Evolutionary conservation across 1,284 basidiomycete species (phyloP).

Genomic region (Abortiporus biennis): DNA sequence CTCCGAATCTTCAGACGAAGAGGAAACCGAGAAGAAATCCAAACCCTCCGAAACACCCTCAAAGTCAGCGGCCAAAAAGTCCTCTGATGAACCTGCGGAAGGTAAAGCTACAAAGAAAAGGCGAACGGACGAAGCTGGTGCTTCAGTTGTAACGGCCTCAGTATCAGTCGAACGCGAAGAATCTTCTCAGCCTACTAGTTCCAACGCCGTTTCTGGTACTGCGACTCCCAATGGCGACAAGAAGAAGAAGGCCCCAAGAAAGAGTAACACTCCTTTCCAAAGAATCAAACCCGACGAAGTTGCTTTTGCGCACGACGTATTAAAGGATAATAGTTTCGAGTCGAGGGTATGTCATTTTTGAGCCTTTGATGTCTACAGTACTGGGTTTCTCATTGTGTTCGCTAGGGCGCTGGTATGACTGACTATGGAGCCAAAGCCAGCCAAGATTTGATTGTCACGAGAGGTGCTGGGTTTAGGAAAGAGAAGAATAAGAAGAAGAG

Average conservation of each 20-base stretch:
- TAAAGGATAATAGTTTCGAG: slow-evolving; percentile 82
- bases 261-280: slow-evolving; percentile 66
- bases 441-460: slow-evolving; percentile 86
- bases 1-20: slow-evolving; percentile 13
- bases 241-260: slow-evolving; percentile 30
- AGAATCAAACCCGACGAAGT: slow-evolving; percentile 74
- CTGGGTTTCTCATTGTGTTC: slow-evolving; percentile 9
- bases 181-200: slow-evolving; percentile 11
- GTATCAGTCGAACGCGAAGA: background rate
- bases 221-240: slow-evolving; percentile 14
- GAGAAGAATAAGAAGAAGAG: slow-evolving; percentile 99
- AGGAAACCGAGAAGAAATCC: slow-evolving; percentile 12
- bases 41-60: no score
- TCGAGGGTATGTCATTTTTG: slow-evolving; percentile 52
- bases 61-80: no score
- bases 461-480: slow-evolving; percentile 93
- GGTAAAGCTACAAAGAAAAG: slow-evolving; percentile 50
- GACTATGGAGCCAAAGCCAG: slow-evolving; percentile 90
- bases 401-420: slow-evolving; percentile 53
- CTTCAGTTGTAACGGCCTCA: slow-evolving; percentile 40
- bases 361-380: slow-evolving; percentile 7
- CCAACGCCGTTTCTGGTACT: slow-evolving; percentile 9
- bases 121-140: slow-evolving; percentile 42
- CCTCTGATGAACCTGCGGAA: slow-evolving; percentile 11
- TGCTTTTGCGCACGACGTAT: slow-evolving; percentile 44